Evolutionary conservation across 768 basidiomycete species (phyloP).

Genomic region (Fomitopsis serialis): DNA sequence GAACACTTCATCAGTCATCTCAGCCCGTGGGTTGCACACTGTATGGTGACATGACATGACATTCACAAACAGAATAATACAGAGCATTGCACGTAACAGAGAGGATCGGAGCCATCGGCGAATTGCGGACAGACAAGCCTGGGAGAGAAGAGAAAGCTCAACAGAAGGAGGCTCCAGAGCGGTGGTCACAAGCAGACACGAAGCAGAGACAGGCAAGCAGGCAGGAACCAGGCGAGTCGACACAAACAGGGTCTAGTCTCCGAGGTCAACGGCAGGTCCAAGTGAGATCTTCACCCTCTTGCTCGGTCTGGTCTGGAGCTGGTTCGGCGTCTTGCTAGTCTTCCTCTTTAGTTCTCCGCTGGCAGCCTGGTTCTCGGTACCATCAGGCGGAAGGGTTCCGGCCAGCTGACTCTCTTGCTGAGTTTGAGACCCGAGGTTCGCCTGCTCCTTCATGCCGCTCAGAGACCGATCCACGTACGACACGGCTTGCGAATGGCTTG

Average conservation of each 20-base stretch:
- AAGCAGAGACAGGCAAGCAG: background rate
- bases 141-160: no score
- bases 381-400: constrained; percentile 5
- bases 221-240: background rate
- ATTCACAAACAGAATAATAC: no score
- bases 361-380: background rate
- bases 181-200: background rate
- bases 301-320: constrained; percentile 11
- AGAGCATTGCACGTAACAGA: no score
- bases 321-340: constrained; percentile 7
- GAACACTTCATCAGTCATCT: no score
- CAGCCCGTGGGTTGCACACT: no score
- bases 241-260: constrained; percentile 42
- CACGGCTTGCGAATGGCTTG: background rate
- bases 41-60: no score
- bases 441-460: background rate
- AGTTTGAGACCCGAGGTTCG: constrained; percentile 27
- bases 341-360: constrained; percentile 29
- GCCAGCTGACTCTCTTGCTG: constrained; percentile 34
- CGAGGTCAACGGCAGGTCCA: constrained; percentile 63
- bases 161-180: no score
- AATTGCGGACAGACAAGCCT: no score
- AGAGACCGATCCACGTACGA: background rate
- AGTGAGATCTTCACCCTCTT: constrained; percentile 76
- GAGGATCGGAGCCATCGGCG: no score